Base-by-base conservation (phyloP, 2,329 filamentous ascomycete genomes). In the Colletotrichum chlorophyti region DNA sequence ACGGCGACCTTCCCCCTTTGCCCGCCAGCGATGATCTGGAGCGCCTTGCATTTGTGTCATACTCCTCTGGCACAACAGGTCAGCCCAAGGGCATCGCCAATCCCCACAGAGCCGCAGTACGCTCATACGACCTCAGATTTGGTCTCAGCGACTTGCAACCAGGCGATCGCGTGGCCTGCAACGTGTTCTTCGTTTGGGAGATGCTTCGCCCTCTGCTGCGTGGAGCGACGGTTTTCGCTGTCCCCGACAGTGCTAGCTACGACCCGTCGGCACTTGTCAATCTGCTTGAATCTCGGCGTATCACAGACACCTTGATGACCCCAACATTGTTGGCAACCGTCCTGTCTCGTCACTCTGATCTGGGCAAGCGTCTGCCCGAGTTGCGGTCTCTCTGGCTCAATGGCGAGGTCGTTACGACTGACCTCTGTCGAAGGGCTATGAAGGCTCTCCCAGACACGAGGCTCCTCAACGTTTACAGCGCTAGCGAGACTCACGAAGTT, bases 181-280 rank as follows among this genome's bases (percentile, higher is more conserved):
- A 93, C 77, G 91, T 93, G 58, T 94, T 93, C 72, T 94, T 94
- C 69, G 82, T 93, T 42, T 94, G 91, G 91, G 91, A 94, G 70
- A 93, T 93, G 54, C 72, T 94, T 52, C 88, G 91, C 5, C 91
- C 91, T 8, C 77, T 94, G 40, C 70, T 94, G 52, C 83, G 90
- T 52, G 91, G 91, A 65, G 91, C 90, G 3, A 91, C 91, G 0
- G 88, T 91, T 5, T 83, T 93, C 19, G 84, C 88, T 4, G 85
- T 93, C 14, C 89, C 90, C 1, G 91, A 94, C 65, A 85, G 90
- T 65, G 83, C 82, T 31, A 93, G 90, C 73, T 93, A 93, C 66
- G 91, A 94, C 63, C 90, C 91, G 0, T 83, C 85, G 29, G 84
- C 87, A 43, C 83, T 94, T 23, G 88, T 93, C 23, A 87, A 91